These are phyloP conservation scores for Suhomyces sp. DNA, from an alignment of 805 yeast species.

Conservation along the genomic window DNA sequence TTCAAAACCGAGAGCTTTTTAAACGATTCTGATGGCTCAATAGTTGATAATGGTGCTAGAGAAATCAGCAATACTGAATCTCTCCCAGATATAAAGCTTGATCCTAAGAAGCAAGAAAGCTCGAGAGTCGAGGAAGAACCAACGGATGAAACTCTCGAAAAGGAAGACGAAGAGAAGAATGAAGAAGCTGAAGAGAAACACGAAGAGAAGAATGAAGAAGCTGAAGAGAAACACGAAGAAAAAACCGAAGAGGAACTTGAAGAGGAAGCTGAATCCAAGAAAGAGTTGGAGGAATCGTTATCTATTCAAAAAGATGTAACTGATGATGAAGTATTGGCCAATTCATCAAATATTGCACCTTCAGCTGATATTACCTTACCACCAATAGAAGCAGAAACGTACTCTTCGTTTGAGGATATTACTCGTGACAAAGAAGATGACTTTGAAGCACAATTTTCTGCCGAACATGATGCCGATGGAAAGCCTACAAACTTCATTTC, in stretches of 20 bases:
- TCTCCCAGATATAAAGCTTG: not conserved
- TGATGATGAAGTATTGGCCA: constrained; percentile 30
- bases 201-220: constrained; percentile 7
- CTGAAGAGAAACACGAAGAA: not conserved
- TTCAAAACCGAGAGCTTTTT: constrained; percentile 6
- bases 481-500: constrained; percentile 30
- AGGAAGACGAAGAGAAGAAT: not conserved
- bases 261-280: constrained; percentile 10
- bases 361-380: constrained; percentile 36
- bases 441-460: constrained; percentile 40
- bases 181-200: constrained; percentile 9
- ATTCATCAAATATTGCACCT: constrained; percentile 41
- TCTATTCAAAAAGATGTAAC: not conserved
- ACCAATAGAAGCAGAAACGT: constrained; percentile 40
- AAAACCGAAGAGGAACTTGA: not conserved
- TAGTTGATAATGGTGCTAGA: constrained; percentile 14
- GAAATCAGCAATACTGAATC: not conserved
- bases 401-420: constrained; percentile 40
- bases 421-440: constrained; percentile 25
- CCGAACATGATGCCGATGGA: constrained; percentile 36
- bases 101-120: not conserved
- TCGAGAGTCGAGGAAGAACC: not conserved
- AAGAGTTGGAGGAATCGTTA: not conserved
- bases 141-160: not conserved
- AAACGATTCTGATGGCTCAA: constrained; percentile 1